Evolutionary conservation across 2,329 filamentous ascomycete genomes (phyloP).

Genomic region (Beauveria rudraprayagi): DNA sequence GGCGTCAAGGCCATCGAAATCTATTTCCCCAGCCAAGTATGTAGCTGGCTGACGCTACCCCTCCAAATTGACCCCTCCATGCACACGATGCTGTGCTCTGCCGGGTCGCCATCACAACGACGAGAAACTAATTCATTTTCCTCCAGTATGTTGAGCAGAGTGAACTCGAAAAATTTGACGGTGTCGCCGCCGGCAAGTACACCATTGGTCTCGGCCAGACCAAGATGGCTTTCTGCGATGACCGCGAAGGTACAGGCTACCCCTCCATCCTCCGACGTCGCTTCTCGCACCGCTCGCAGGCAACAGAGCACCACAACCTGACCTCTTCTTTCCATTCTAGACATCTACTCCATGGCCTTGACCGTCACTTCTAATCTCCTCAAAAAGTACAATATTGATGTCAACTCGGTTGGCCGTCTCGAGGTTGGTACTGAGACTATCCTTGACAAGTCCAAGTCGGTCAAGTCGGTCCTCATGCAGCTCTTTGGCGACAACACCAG

Average conservation of each 20-base stretch:
- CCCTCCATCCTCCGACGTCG: slow-evolving; percentile 11
- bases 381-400: slow-evolving; percentile 75
- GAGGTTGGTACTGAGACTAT: slow-evolving; percentile 83
- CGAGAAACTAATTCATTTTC: slow-evolving; percentile 14
- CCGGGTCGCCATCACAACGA: slow-evolving; percentile 14
- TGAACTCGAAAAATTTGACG: slow-evolving; percentile 81
- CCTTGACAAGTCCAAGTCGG: slow-evolving; percentile 84
- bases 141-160: slow-evolving; percentile 72
- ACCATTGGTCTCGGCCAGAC: slow-evolving; percentile 87
- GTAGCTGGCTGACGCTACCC: slow-evolving; percentile 20
- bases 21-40: slow-evolving; percentile 78
- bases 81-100: slow-evolving; percentile 11
- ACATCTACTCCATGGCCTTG: slow-evolving; percentile 81
- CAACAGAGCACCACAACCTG: slow-evolving; percentile 7
- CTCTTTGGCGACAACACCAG: slow-evolving; percentile 77
- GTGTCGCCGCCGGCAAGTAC: slow-evolving; percentile 74
- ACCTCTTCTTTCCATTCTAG: slow-evolving; percentile 33
- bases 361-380: slow-evolving; percentile 71
- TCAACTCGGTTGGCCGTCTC: slow-evolving; percentile 68
- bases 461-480: slow-evolving; percentile 85
- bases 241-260: slow-evolving; percentile 62
- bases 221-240: slow-evolving; percentile 88
- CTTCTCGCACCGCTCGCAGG: slow-evolving; percentile 5
- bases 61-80: slow-evolving; percentile 10
- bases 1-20: slow-evolving; percentile 91